These are phyloP conservation scores for Pistacia atlantica DNA, from an alignment of 345 rosid genomes.

Conservation along the genomic window DNA sequence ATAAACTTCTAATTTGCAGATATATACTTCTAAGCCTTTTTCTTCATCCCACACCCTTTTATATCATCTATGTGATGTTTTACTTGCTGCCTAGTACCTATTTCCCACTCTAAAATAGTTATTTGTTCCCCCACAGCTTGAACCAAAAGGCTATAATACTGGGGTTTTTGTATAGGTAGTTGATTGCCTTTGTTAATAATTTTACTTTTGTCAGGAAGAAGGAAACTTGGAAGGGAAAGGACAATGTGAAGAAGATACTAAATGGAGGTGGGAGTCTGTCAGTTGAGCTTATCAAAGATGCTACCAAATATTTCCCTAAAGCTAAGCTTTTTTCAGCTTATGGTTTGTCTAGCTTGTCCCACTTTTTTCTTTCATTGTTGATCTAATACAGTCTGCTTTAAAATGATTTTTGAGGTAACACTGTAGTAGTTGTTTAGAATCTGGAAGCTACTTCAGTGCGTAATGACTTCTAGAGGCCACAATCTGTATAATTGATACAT, in stretches of 20 bases:
- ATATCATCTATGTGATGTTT: neutral
- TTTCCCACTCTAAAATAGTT: neutral
- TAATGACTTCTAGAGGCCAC: too few relatives aligned
- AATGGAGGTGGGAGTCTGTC: slow-evolving; percentile 91
- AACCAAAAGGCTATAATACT: neutral
- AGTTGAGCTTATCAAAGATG: slow-evolving; percentile 46
- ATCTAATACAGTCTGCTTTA: slow-evolving; percentile 12
- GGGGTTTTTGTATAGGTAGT: neutral
- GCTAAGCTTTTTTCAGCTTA: slow-evolving; percentile 81
- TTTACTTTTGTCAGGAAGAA: slow-evolving; percentile 38
- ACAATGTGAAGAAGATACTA: slow-evolving; percentile 58
- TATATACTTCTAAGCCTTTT: neutral
- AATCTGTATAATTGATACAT: neutral
- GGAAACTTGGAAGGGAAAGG: slow-evolving; percentile 44
- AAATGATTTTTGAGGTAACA: neutral
- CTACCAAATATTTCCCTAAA: slow-evolving; percentile 48
- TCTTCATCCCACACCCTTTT: neutral
- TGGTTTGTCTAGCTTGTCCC: slow-evolving; percentile 43
- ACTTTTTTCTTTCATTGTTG: neutral
- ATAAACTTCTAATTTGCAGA: neutral
- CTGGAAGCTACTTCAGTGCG: neutral
- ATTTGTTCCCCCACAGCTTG: neutral
- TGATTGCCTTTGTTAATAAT: slow-evolving; percentile 11
- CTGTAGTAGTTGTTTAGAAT: neutral
- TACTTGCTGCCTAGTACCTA: neutral